Base-by-base conservation (phyloP, 1,284 basidiomycete species). In the Fistulinella staudtii region DNA sequence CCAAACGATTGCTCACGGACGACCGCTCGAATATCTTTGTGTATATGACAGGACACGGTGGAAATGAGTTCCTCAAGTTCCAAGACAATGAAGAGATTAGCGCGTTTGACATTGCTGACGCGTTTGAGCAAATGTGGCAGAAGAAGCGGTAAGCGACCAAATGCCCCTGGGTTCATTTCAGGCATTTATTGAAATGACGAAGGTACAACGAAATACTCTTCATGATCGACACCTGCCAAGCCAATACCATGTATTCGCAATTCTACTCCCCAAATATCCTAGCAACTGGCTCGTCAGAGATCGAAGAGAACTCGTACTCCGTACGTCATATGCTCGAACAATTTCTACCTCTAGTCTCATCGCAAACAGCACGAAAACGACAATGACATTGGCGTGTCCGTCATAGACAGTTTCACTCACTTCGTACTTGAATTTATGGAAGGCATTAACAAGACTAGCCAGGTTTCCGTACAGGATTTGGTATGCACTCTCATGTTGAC, bases 161-260 rank as follows among this genome's bases (percentile, higher is more conserved):
- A n/a, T n/a, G 33, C 13, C 8, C 29, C 8, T 8, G 29, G 5
- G 11, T 36, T 29, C 0, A 17, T 27, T 11, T 30, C 29, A 30
- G n/a, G n/a, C 29, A n/a, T 2, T n/a, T 30, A n/a, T n/a, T 17
- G n/a, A 22, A 18, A 24, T 2, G 4, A n/a, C 28, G 11, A 53
- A 93, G 92, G 45, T 99, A 98, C 71, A 95, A 98, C 65, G 91
- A 95, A 65, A 83, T 99, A 30, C 80, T 99, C 58, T 97, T 97
- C 73, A 96, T 98, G 89, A 86, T 96, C 53, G 95, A 99, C 63
- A 99, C 95, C 0, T 99, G 96, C 59, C 94, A 99, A 67, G 96
- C 95, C 20, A 96, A 93, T 60, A 93, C 92, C 1, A 87, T 99
- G 83, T 96, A 91, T 61, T 84, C 87, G 35, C 89, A 93, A 57